Conservation (phyloP, 2,329 filamentous ascomycete species). For the Cercospora sp. region DNA sequence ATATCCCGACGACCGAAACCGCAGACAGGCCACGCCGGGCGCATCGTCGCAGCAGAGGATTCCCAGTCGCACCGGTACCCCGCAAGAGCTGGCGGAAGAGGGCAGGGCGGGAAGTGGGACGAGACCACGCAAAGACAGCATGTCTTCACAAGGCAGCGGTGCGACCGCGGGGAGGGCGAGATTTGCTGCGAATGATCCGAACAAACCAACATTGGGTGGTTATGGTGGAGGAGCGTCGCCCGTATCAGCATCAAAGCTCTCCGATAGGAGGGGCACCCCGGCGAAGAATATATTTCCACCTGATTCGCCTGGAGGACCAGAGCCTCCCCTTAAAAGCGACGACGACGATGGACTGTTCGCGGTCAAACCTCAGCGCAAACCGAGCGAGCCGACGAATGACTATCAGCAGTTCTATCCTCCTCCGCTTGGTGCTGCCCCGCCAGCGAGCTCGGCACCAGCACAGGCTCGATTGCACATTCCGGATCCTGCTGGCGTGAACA, state of each 20-base stretch:
- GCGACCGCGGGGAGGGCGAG: conserved; percentile 38
- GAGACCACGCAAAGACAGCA: conserved; percentile 33
- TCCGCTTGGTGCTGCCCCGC: conserved; percentile 40
- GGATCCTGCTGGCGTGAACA: conserved; percentile 57
- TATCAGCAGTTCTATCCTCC: conserved; percentile 61
- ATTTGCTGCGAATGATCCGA: conserved; percentile 52
- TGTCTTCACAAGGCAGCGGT: conserved; percentile 36
- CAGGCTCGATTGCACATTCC: conserved; percentile 51
- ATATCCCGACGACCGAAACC: conserved; percentile 34
- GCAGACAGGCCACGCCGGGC: conserved; percentile 26
- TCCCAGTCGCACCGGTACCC: conserved; percentile 30
- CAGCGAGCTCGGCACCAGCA: conserved; percentile 25
- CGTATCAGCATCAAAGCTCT: conserved; percentile 55
- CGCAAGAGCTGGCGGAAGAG: conserved; percentile 33
- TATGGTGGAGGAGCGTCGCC: conserved; percentile 43
- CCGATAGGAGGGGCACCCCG: conserved; percentile 77
- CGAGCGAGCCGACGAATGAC: conserved; percentile 27
- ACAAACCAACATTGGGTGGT: conserved; percentile 49
- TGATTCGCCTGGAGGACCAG: conserved; percentile 72
- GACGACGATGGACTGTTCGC: conserved; percentile 74
- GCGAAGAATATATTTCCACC: conserved; percentile 76
- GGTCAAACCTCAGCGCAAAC: conserved; percentile 29
- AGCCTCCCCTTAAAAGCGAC: conserved; percentile 67
- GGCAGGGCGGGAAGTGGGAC: conserved; percentile 25
- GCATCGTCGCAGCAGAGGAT: conserved; percentile 5